Percentiles rank a stretch among this genome's conserved stretches.
Evolutionary conservation across 176 grass and related monocot species (phyloP).

Genomic region (Paspalum notatum): DNA sequence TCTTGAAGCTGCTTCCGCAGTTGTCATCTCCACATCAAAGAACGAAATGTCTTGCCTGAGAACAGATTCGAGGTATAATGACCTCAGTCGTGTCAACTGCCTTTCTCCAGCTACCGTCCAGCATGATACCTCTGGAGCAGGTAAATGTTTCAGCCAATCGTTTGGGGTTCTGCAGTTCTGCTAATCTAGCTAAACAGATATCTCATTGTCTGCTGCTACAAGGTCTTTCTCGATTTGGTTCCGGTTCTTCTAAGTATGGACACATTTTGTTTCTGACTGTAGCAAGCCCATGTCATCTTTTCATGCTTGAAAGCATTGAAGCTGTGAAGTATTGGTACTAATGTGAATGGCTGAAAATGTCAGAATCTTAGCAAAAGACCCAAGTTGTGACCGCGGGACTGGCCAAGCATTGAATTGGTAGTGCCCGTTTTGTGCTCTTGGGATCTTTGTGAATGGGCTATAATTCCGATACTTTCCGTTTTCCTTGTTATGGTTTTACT

Average conservation of each 20-base stretch:
- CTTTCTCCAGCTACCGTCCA: slow-evolving; percentile 68
- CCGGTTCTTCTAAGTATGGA: not conserved
- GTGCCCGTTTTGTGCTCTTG: not conserved
- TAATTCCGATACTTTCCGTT: not conserved
- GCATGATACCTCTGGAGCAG: slow-evolving; percentile 56
- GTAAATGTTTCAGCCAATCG: slow-evolving; percentile 30
- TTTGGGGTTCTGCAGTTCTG: slow-evolving; percentile 28
- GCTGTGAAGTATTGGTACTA: not conserved
- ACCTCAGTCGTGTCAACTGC: slow-evolving; percentile 53
- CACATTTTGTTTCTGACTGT: not conserved
- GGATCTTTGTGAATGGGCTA: not conserved
- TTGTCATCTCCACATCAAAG: slow-evolving; percentile 70
- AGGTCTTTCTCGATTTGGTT: not conserved
- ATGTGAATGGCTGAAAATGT: slow-evolving; percentile 5
- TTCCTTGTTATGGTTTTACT: not conserved
- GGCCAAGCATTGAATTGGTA: not conserved
- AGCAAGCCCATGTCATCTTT: not conserved
- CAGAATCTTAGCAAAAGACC: not conserved
- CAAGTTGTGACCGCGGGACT: not conserved
- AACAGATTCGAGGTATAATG: slow-evolving; percentile 53
- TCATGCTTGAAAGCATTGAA: slow-evolving; percentile 6
- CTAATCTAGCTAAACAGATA: not conserved
- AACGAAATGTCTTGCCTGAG: slow-evolving; percentile 58
- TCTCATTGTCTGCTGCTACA: not conserved
- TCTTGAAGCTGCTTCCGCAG: slow-evolving; percentile 52